phyloP scores from a whole-genome alignment of 2,329 filamentous ascomycete species.

The Pseudocercospora macadamiae region DNA sequence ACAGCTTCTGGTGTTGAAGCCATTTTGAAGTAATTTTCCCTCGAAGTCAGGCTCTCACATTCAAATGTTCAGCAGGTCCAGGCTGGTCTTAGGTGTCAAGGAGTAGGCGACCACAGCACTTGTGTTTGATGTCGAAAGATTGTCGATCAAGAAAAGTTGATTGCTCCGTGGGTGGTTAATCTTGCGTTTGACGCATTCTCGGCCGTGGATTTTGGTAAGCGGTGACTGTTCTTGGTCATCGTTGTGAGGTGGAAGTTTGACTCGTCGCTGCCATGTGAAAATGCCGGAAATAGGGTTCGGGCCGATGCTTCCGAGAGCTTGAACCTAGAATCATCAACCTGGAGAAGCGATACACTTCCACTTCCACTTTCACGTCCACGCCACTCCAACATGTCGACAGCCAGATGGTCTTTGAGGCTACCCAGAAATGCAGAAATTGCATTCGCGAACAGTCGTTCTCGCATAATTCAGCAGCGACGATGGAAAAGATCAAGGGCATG shows the following conservation, averaged over 20 bases:
- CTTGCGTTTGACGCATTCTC: background rate
- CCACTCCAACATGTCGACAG: conserved; percentile 16
- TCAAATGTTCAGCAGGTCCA: too few species aligned
- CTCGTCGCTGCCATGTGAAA: conserved; percentile 1
- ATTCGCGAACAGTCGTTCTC: background rate
- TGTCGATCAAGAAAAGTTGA: too few species aligned
- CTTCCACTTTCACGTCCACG: background rate
- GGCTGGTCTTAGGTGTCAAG: too few species aligned
- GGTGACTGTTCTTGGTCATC: background rate
- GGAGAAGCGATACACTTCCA: too few species aligned
- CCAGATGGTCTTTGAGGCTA: conserved; percentile 18
- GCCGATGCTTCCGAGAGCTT: conserved; percentile 2
- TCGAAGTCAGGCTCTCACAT: too few species aligned
- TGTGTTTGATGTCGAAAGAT: too few species aligned
- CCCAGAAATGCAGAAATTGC: conserved; percentile 13
- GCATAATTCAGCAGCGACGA: conserved; percentile 3
- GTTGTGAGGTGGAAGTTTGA: background rate
- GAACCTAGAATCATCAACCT: too few species aligned
- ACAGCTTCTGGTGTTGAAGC: background rate
- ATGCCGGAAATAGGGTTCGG: conserved; percentile 5
- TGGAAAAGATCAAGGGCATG: background rate
- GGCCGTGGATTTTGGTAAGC: background rate
- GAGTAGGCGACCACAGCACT: too few species aligned
- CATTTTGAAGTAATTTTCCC: too few species aligned
- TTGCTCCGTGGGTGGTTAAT: too few species aligned